Percentiles rank a stretch among this genome's conserved stretches.
These are phyloP conservation scores for Aphanocladium album DNA, from an alignment of 2,329 filamentous ascomycete species.

Conservation along the genomic window DNA sequence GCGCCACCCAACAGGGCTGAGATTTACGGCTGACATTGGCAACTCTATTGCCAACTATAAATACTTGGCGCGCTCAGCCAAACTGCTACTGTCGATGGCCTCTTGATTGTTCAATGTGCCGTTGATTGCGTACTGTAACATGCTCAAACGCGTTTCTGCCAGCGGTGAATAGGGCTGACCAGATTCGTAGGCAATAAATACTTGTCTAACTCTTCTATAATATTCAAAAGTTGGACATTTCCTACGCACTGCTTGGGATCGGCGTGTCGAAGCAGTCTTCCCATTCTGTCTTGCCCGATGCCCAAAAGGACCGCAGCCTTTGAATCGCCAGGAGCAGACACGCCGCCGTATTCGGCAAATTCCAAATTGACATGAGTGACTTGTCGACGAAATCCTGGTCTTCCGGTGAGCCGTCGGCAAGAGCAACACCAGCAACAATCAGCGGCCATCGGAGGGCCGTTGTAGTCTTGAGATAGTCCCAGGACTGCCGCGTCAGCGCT, in stretches of 20 bases:
- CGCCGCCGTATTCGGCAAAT: background rate
- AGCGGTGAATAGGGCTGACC: too few species aligned
- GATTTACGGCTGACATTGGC: too few species aligned
- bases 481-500: background rate
- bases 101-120: too few species aligned
- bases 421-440: conserved; percentile 1
- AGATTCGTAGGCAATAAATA: too few species aligned
- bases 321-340: background rate
- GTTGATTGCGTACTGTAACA: too few species aligned
- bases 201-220: too few species aligned
- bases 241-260: background rate
- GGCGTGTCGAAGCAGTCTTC: conserved; percentile 6
- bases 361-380: background rate
- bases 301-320: background rate
- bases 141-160: too few species aligned
- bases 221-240: too few species aligned
- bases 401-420: background rate
- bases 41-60: too few species aligned
- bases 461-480: background rate
- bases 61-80: too few species aligned
- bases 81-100: too few species aligned
- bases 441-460: conserved; percentile 5
- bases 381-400: background rate
- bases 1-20: too few species aligned
- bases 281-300: background rate